Percentiles rank a stretch among this genome's conserved stretches.
These are phyloP conservation scores for Macroventuria anomochaeta DNA, from an alignment of 2,329 filamentous ascomycete species.

Conservation along the genomic window DNA sequence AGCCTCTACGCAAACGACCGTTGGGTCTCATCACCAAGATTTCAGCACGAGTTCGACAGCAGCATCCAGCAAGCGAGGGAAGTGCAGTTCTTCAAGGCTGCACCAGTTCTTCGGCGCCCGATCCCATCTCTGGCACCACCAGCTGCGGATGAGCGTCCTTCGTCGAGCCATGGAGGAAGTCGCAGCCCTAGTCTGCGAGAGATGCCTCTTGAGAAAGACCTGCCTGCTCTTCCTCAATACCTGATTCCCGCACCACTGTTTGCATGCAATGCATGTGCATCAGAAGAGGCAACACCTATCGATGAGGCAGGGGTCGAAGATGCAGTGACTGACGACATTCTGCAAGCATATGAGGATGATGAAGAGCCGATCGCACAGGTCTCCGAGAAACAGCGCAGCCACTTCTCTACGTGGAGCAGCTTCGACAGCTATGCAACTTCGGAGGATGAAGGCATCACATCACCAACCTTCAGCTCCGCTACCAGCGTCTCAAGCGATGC, in stretches of 20 bases:
- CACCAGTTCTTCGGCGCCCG: slow-evolving; percentile 33
- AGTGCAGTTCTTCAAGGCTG: slow-evolving; percentile 20
- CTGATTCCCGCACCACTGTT: slow-evolving; percentile 40
- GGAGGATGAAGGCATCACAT: slow-evolving; percentile 37
- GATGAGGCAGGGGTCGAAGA: slow-evolving; percentile 9
- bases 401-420: slow-evolving; percentile 45
- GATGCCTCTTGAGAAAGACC: slow-evolving; percentile 35
- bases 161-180: slow-evolving; percentile 37
- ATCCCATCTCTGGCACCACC: slow-evolving; percentile 22
- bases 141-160: slow-evolving; percentile 30
- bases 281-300: not conserved
- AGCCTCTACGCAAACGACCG: slow-evolving; percentile 39
- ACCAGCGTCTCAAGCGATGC: slow-evolving; percentile 40
- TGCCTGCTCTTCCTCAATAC: slow-evolving; percentile 41
- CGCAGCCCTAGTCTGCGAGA: slow-evolving; percentile 23
- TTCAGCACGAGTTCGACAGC: slow-evolving; percentile 22
- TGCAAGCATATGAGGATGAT: slow-evolving; percentile 27
- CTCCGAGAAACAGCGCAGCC: slow-evolving; percentile 32
- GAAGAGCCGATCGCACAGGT: slow-evolving; percentile 20
- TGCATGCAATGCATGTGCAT: slow-evolving; percentile 23
- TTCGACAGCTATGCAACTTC: slow-evolving; percentile 32
- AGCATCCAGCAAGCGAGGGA: slow-evolving; percentile 22
- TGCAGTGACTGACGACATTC: slow-evolving; percentile 10
- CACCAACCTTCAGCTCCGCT: slow-evolving; percentile 43
- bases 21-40: slow-evolving; percentile 36